phyloP scores from a whole-genome alignment of 1,139 yeast species.

The Nakaseomyces sp. region DNA sequence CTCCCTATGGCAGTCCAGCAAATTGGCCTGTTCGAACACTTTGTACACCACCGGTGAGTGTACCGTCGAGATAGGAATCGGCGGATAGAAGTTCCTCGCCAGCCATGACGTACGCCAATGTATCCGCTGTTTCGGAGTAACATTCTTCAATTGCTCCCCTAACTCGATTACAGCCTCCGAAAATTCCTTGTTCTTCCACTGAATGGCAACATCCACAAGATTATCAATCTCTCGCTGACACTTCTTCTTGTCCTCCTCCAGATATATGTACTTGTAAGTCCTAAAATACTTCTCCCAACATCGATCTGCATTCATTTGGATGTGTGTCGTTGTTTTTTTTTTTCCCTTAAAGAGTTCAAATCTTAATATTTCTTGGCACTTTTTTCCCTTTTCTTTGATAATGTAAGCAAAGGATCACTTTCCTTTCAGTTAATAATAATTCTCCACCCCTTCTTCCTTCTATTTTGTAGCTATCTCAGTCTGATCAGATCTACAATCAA shows the following conservation, averaged over 20 bases:
- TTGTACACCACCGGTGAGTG: neutral
- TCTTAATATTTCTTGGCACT: too few relatives aligned
- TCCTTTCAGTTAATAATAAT: too few relatives aligned
- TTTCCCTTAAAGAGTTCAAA: too few relatives aligned
- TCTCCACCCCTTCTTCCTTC: too few relatives aligned
- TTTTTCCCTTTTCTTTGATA: too few relatives aligned
- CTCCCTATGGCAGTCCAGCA: slow-evolving; percentile 14
- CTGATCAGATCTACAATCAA: too few relatives aligned
- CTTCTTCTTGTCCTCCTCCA: slow-evolving; percentile 5
- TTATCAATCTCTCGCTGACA: neutral
- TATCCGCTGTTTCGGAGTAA: slow-evolving; percentile 28
- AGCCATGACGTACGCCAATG: slow-evolving; percentile 41
- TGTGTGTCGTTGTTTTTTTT: neutral
- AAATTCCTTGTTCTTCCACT: slow-evolving; percentile 14
- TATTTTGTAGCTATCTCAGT: too few relatives aligned
- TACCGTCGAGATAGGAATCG: slow-evolving; percentile 22
- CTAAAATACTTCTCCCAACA: slow-evolving; percentile 13
- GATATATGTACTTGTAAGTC: slow-evolving; percentile 11
- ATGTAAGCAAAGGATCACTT: too few relatives aligned
- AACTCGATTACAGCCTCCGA: slow-evolving; percentile 14
- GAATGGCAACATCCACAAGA: slow-evolving; percentile 9
- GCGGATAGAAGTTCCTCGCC: slow-evolving; percentile 33
- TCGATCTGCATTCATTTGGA: slow-evolving; percentile 2
- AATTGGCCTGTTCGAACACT: slow-evolving; percentile 13
- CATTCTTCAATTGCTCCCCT: slow-evolving; percentile 12